Percentiles rank a stretch among this genome's conserved stretches.
Conservation (phyloP, 1,284 basidiomycete species). For the Trichosporon sp. region DNA sequence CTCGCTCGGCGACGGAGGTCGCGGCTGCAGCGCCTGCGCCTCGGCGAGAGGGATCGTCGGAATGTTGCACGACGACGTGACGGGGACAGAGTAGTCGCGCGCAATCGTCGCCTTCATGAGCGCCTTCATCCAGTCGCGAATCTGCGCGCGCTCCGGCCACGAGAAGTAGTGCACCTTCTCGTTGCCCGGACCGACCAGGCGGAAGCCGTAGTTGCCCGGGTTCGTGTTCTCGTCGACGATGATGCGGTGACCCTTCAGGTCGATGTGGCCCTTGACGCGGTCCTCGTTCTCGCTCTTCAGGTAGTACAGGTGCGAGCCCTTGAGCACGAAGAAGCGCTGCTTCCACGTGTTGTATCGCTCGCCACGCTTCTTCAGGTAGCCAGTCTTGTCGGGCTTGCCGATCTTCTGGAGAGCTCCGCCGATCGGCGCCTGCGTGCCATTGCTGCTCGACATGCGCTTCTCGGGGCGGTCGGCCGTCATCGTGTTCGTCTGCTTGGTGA, state of each 20-base stretch:
- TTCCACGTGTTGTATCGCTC: conserved; percentile 96
- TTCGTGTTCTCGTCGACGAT: conserved; percentile 89
- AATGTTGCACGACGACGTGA: conserved; percentile 95
- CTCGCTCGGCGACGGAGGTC: conserved; percentile 87
- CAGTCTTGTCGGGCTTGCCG: conserved; percentile 79
- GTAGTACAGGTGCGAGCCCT: conserved; percentile 86
- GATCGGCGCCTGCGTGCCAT: conserved; percentile 18
- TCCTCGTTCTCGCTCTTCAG: conserved; percentile 77
- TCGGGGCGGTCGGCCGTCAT: conserved; percentile 38
- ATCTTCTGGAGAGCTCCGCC: conserved; percentile 76
- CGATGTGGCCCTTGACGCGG: conserved; percentile 93
- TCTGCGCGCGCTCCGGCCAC: conserved; percentile 76
- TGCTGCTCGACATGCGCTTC: conserved; percentile 41
- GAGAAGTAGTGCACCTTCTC: conserved; percentile 91
- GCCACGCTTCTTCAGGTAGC: conserved; percentile 95
- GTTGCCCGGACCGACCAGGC: conserved; percentile 76
- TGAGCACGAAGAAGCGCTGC: conserved; percentile 87
- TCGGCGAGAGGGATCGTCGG: conserved; percentile 93
- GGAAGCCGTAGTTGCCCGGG: conserved; percentile 92
- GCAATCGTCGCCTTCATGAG: conserved; percentile 98
- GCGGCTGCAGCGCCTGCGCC: conserved; percentile 92
- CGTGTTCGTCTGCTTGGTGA: conserved; percentile 28
- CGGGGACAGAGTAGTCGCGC: conserved; percentile 85
- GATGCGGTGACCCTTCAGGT: conserved; percentile 89
- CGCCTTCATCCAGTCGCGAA: conserved; percentile 99